These are phyloP conservation scores for Bryum argenteum DNA, from an alignment of 225 moss, liverwort and hornwort genomes.

Conservation along the genomic window DNA sequence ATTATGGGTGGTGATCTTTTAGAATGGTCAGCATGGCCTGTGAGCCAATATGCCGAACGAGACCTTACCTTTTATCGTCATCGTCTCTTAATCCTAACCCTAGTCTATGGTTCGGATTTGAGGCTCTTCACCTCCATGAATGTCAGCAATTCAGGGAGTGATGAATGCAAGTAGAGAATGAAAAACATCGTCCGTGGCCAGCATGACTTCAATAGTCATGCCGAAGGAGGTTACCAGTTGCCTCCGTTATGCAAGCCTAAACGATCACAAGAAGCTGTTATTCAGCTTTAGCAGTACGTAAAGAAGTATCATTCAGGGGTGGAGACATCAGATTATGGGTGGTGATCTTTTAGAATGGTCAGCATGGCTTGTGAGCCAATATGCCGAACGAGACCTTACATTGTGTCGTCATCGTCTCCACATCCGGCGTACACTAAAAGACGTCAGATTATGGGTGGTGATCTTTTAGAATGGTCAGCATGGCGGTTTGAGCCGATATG, in stretches of 20 bases:
- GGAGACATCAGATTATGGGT: conserved; percentile 55
- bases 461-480: too few relatives aligned
- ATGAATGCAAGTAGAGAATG: too few relatives aligned
- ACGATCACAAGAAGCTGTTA: too few relatives aligned
- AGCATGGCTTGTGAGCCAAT: conserved; percentile 42
- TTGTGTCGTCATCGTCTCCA: conserved; percentile 26
- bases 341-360: conserved; percentile 44
- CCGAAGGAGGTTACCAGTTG: too few relatives aligned
- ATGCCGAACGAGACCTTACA: conserved; percentile 50
- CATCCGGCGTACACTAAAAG: not conserved
- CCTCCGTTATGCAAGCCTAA: too few relatives aligned
- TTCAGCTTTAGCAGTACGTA: too few relatives aligned
- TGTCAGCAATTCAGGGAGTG: too few relatives aligned
- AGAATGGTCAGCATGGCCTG: conserved; percentile 54
- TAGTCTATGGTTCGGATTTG: too few relatives aligned
- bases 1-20: conserved; percentile 49
- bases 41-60: conserved; percentile 56
- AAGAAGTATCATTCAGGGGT: not conserved
- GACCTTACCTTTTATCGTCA: conserved; percentile 42
- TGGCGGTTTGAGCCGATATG: conserved; percentile 30
- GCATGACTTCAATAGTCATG: too few relatives aligned
- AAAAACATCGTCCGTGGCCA: too few relatives aligned
- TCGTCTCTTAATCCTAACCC: not conserved
- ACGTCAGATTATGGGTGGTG: too few relatives aligned
- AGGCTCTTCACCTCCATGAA: too few relatives aligned